Base-by-base conservation (phyloP, 345 rosid species). In the Citrus cavaleriei region DNA sequence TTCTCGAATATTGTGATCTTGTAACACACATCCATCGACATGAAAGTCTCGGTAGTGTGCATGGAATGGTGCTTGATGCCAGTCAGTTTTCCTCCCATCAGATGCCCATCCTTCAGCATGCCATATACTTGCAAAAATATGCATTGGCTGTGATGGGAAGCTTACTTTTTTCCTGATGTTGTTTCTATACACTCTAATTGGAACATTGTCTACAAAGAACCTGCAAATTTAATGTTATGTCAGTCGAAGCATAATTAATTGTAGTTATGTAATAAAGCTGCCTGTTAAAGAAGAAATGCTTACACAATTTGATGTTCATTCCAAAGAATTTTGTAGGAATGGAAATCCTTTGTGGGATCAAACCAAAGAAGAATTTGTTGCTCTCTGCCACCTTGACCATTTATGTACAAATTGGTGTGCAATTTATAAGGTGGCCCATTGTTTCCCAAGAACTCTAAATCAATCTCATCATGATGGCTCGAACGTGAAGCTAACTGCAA, bases 141-240 rank as follows among this genome's bases (percentile, higher is more conserved):
- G 74, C 86, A 88, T 88, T 4, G 86, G 70, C 73, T 84, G 86
- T 66, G 59, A 27, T 30, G 79, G 71, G 76, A 81, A 87, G 32
- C 71, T 28, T 35, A 13, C 78, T 66, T 61, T 58, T 63, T 25
- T 58, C 73, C 74, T 58, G 9, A 59, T 67, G 68, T 84, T 24
- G 38, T 40, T 88, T 40, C 18, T 68, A 66, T 75, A 82, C 72
- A 88, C 84, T 16, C 90, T 70, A 66, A 87, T 78, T 1, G 87
- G 87, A 51, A 77, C 77, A 38, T 78, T 42, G 68, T 85, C 90
- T 13, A 87, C 82, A 58, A 63, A 80, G 69, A 85, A 84, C 82
- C 88, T 87, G 46, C 10, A 25, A 51, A 64, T 27, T 5, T 21
- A 8, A 30, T 54, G 2, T 58, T 3, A 7, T 22, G 10, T 46